Evolutionary conservation across 768 basidiomycete genomes (phyloP), one percentile per base, ranked within the genome.

Genomic region (Rhodotorula taiwanensis): DNA sequence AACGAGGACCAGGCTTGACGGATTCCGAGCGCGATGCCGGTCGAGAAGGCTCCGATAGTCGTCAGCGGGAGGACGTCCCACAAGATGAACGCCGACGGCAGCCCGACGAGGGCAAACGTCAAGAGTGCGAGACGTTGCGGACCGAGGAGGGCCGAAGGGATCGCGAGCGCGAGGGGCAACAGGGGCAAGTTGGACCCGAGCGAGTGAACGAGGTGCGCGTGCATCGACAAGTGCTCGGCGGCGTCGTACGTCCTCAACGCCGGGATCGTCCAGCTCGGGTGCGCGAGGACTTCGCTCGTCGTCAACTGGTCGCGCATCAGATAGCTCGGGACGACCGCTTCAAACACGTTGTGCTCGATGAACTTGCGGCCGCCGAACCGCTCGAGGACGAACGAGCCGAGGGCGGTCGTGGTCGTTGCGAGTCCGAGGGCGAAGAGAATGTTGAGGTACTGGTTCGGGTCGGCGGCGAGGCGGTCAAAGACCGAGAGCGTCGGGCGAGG

Each of bases 351-450:
- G 20, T 45, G 28, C 45, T 30, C 30, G 41, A 63, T 41, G n/a
- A 60, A 67, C n/a, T 14, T 45, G 14, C 41, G 30, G 36, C 16
- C 61, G 15, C 66, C 66, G 3, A 43, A 15, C 3, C 62, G 44
- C 51, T 67, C 66, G 20, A 55, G 34, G 39, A 59, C 55, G 58
- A 57, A 67, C 21, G 43, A n/a, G 14, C 49, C 58, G 27, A 55
- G 34, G 5, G 58, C 62, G 25, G 54, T 52, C 11, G 27, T 30
- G 13, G 53, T 49, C 1, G 62, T 57, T 18, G 62, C 62, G 25
- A 63, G 28, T 0, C 42, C 66, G 41, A 63, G 27, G n/a, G 53
- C 50, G 25, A 63, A 20, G 25, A 63, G 4, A 25, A 67, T 23
- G 58, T 63, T 63, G 51, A 60, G 25, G 11, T 39, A 44, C 41